phyloP scores from a whole-genome alignment of 306 rosid species.

The Trifolium repens region DNA sequence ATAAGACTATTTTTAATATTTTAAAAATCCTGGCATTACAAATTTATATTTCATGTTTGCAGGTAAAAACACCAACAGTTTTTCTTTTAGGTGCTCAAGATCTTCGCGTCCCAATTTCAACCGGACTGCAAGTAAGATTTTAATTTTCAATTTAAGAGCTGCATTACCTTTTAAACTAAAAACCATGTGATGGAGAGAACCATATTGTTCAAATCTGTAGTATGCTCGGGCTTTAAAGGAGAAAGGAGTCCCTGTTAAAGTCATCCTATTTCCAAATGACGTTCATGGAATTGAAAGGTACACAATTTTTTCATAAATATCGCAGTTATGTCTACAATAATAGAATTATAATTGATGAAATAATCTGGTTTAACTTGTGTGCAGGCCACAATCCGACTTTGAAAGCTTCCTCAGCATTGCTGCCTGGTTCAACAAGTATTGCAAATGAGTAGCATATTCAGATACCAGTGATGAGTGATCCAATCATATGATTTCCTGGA shows the following conservation, averaged over 20 bases:
- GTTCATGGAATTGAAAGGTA: conserved; percentile 81
- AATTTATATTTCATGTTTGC: conserved; percentile 44
- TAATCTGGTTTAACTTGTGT: conserved; percentile 36
- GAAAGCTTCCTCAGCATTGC: conserved; percentile 90
- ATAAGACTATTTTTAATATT: not conserved
- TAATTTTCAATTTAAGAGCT: conserved; percentile 16
- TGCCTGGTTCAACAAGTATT: conserved; percentile 81
- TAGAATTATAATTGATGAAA: conserved; percentile 9
- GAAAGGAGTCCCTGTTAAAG: conserved; percentile 74
- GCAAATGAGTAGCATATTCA: conserved; percentile 52
- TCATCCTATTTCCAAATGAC: conserved; percentile 80
- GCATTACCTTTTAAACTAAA: conserved; percentile 33
- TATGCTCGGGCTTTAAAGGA: conserved; percentile 84
- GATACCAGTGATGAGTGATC: not conserved
- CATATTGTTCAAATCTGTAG: conserved; percentile 54
- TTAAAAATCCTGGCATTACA: conserved; percentile 26
- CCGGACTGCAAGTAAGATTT: conserved; percentile 57
- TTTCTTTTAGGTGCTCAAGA: conserved; percentile 92
- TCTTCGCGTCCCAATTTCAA: conserved; percentile 74
- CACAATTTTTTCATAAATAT: conserved; percentile 25
- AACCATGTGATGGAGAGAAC: not conserved
- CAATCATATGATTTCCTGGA: conserved; percentile 17
- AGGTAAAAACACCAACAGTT: conserved; percentile 90
- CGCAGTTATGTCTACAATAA: not conserved
- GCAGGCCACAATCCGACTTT: conserved; percentile 91